phyloP scores from a whole-genome alignment of 495 filamentous ascomycete genomes.

The Rostrohypoxylon terebratum region DNA sequence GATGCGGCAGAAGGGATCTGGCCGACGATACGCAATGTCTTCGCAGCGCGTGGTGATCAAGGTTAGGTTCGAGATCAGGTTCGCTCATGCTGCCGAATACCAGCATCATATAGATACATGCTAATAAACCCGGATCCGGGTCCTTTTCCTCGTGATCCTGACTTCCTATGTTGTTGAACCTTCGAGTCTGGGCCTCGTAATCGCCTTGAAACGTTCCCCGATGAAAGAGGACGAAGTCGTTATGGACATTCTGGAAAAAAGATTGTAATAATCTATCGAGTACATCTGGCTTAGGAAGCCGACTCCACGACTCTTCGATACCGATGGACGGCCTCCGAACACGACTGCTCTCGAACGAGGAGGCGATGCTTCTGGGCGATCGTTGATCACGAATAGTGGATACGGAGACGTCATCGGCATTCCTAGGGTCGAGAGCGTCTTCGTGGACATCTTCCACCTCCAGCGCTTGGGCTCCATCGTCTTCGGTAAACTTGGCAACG shows the following conservation, averaged over 20 bases:
- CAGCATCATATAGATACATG: slow-evolving; percentile 59
- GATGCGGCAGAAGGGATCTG: slow-evolving; percentile 42
- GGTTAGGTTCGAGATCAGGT: slow-evolving; percentile 42
- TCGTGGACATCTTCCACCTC: slow-evolving; percentile 21
- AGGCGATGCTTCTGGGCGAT: slow-evolving; percentile 19
- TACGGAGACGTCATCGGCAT: slow-evolving; percentile 12
- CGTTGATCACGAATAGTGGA: slow-evolving; percentile 17
- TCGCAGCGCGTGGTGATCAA: slow-evolving; percentile 41
- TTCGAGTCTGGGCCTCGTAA: slow-evolving; percentile 49
- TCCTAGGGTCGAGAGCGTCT: background rate
- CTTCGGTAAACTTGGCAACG: slow-evolving; percentile 28
- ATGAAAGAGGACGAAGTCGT: slow-evolving; percentile 59
- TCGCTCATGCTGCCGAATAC: slow-evolving; percentile 53
- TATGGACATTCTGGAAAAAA: slow-evolving; percentile 58
- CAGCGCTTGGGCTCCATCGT: slow-evolving; percentile 32
- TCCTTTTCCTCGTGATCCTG: slow-evolving; percentile 19
- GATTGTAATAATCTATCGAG: slow-evolving; percentile 54
- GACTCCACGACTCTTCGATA: slow-evolving; percentile 25
- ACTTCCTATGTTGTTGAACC: background rate
- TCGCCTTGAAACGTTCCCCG: slow-evolving; percentile 55
- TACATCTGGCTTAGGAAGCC: slow-evolving; percentile 42
- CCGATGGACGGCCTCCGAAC: background rate
- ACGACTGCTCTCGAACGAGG: slow-evolving; percentile 20
- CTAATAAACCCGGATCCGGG: slow-evolving; percentile 51
- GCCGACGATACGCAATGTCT: slow-evolving; percentile 51